A percentile compares a stretch with the other conserved stretches of the same genome.
Conservation (phyloP, 1,284 basidiomycete genomes). For the Austropuccinia psidii region DNA sequence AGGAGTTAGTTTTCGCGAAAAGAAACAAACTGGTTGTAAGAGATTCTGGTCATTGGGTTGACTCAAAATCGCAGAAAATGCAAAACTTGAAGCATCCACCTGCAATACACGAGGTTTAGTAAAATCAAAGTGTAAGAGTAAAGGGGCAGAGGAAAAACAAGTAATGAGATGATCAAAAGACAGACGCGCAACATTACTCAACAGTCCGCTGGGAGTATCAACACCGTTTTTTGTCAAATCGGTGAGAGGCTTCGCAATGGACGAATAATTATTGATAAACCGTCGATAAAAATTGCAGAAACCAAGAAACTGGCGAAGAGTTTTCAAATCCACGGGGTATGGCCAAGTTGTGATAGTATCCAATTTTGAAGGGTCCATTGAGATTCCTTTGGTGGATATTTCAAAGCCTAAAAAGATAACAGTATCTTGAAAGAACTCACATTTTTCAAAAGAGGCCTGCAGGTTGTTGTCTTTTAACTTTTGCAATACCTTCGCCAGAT, state of each 20-base stretch:
- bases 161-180: background rate
- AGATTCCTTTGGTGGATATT: background rate
- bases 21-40: conserved; percentile 25
- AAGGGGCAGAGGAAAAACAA: background rate
- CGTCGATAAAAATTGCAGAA: conserved; percentile 12
- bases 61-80: conserved; percentile 34
- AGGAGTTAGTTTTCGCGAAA: conserved; percentile 24
- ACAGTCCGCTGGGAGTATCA: background rate
- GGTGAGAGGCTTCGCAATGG: background rate
- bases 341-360: conserved; percentile 15
- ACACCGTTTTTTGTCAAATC: background rate
- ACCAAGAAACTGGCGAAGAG: background rate
- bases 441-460: conserved; percentile 4
- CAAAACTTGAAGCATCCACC: conserved; percentile 35
- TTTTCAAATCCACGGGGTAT: background rate
- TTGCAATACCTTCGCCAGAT: background rate
- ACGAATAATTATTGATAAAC: conserved; percentile 15
- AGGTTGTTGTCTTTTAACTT: background rate
- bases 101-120: conserved; percentile 45
- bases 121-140: conserved; percentile 16
- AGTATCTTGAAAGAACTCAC: background rate
- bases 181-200: background rate
- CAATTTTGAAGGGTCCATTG: conserved; percentile 13
- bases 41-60: conserved; percentile 24
- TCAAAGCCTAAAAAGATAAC: conserved; percentile 21